phyloP scores from a whole-genome alignment of 2,329 filamentous ascomycete species.

The Hypoxylon sp. region DNA sequence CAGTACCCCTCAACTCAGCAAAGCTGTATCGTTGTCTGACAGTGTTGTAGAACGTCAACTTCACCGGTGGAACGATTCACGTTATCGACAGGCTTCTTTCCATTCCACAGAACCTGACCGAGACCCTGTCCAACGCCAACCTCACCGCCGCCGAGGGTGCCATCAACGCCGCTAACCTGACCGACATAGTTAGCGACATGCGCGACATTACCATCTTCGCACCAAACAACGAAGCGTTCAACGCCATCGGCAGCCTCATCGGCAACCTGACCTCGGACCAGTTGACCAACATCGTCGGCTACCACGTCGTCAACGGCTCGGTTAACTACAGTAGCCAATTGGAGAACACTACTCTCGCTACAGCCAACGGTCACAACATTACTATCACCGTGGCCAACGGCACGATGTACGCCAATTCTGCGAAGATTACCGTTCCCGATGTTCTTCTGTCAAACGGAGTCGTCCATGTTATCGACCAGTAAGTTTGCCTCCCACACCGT shows the following conservation, averaged over 20 bases:
- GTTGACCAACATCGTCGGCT: slow-evolving; percentile 63
- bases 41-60: slow-evolving; percentile 56
- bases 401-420: slow-evolving; percentile 57
- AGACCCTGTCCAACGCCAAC: slow-evolving; percentile 52
- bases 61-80: slow-evolving; percentile 63
- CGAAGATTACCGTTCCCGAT: slow-evolving; percentile 57
- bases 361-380: slow-evolving; percentile 57
- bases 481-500: slow-evolving; percentile 36
- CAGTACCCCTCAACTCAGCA: slow-evolving; percentile 37
- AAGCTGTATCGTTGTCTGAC: slow-evolving; percentile 2
- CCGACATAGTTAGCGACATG: slow-evolving; percentile 50
- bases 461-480: slow-evolving; percentile 65
- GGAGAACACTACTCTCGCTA: slow-evolving; percentile 41
- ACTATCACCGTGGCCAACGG: slow-evolving; percentile 54
- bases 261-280: slow-evolving; percentile 55
- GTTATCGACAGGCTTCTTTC: slow-evolving; percentile 58
- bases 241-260: slow-evolving; percentile 61
- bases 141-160: slow-evolving; percentile 57
- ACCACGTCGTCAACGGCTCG: slow-evolving; percentile 67
- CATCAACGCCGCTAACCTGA: slow-evolving; percentile 53
- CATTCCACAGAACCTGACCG: slow-evolving; percentile 54
- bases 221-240: slow-evolving; percentile 67
- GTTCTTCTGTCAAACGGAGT: slow-evolving; percentile 64
- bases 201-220: slow-evolving; percentile 69
- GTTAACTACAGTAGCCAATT: slow-evolving; percentile 60